Base-by-base conservation (phyloP, 495 filamentous ascomycete genomes). In the Emericellopsis terricola region DNA sequence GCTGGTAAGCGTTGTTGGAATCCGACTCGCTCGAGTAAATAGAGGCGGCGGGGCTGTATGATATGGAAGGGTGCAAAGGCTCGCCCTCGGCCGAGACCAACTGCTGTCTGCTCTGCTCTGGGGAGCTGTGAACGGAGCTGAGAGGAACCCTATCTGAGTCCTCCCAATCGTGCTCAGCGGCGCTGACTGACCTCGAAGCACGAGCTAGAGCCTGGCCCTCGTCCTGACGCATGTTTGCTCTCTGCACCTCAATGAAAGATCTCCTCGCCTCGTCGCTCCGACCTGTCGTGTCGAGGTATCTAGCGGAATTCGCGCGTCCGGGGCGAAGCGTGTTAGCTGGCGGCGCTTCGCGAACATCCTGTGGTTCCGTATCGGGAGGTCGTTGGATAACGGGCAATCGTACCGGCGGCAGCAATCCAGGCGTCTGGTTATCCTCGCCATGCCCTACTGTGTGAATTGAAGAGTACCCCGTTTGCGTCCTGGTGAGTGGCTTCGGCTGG, bases 161-260 rank as follows among this genome's bases (percentile, higher is more conserved):
- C 24, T 46, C 46, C 39, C 43, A 46, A 2, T 51, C 40, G 29
- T 40, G 43, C 17, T 41, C 41, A 13, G 40, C 43, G 18, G 43
- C 43, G 33, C 39, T 55, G 19, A 38, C 50, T 16, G 52, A 47
- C 24, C 62, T 51, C 13, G 56, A 50, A 23, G 59, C 60, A 17
- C 69, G 55, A 10, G 76, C 67, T 40, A 86, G 61, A 10, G 76
- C 76, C 40, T 62, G 60, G 4, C 73, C 80, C 55, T 86, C 80
- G 14, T 78, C 78, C 17, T 66, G 60, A 31, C 75, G 62, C 71
- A 84, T 81, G 51, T 76, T 64, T n/a, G 73, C 73, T 31, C 65
- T 58, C n/a, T 75, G 75, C 1, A 74, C 54, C 29, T 66, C 62
- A 29, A 66, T 60, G 28, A 63, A 60, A 1, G 60, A 66, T 31